Conservation (phyloP, 768 basidiomycete genomes). For the Psilocybe cubensis region DNA sequence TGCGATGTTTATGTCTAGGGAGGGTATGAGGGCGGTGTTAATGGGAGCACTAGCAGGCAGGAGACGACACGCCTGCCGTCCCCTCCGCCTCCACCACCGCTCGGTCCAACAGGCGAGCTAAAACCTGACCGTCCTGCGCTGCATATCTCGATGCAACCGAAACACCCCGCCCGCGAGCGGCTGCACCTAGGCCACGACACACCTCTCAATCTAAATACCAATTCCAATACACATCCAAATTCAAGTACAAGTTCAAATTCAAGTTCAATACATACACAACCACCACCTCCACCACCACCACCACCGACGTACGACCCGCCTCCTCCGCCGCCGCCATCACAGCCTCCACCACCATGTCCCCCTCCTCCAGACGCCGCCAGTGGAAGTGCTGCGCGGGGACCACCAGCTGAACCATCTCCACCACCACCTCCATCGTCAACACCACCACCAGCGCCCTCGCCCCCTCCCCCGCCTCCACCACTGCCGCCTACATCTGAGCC, state of each 20-base stretch:
- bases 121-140: slow-evolving; percentile 29
- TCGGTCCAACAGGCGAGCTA: slow-evolving; percentile 22
- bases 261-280: too few species aligned
- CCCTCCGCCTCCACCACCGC: slow-evolving; percentile 25
- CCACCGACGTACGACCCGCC: slow-evolving; percentile 31
- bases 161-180: slow-evolving; percentile 17
- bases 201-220: too few species aligned
- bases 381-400: slow-evolving; percentile 30
- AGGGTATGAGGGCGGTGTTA: too few species aligned
- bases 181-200: slow-evolving; percentile 22
- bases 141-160: slow-evolving; percentile 30
- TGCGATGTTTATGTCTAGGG: too few species aligned
- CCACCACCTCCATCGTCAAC: slow-evolving; percentile 40
- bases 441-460: slow-evolving; percentile 32
- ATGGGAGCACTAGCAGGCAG: slow-evolving; percentile 17
- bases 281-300: slow-evolving; percentile 28
- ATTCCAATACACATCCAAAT: too few species aligned
- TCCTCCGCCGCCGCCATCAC: slow-evolving; percentile 28
- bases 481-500: slow-evolving; percentile 12
- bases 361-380: slow-evolving; percentile 35
- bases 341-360: slow-evolving; percentile 30
- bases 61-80: slow-evolving; percentile 26
- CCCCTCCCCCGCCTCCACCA: slow-evolving; percentile 21
- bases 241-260: too few species aligned
- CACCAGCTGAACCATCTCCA: slow-evolving; percentile 32